Evolutionary conservation across 441 rosid species (phyloP).

Genomic region (Erodium trifolium): DNA sequence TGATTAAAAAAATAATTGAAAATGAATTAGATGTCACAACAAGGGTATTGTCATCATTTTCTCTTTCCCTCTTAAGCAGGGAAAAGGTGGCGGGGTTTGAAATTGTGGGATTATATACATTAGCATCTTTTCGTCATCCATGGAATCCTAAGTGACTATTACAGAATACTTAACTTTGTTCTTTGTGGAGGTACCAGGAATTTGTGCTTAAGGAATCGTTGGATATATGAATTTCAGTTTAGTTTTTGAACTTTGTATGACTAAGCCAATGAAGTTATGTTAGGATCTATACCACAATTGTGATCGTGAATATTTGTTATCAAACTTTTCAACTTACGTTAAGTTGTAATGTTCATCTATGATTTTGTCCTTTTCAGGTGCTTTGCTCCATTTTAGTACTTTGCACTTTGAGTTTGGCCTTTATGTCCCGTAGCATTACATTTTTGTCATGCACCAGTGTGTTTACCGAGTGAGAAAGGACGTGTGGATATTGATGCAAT

Average conservation of each 20-base stretch:
- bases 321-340: constrained; percentile 9
- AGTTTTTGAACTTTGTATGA: neutral
- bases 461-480: constrained; percentile 44
- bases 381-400: constrained; percentile 17
- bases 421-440: constrained; percentile 40
- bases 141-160: neutral
- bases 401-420: constrained; percentile 35
- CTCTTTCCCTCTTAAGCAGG: neutral
- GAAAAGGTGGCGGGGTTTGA: neutral
- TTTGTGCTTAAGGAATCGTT: neutral
- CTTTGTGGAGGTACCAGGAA: neutral
- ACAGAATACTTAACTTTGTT: neutral
- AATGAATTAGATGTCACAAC: neutral
- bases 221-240: constrained; percentile 2
- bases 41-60: neutral
- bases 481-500: constrained; percentile 51
- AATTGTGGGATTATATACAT: neutral
- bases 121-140: neutral
- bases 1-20: neutral
- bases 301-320: neutral
- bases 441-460: constrained; percentile 65
- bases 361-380: constrained; percentile 37
- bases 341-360: neutral
- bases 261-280: constrained; percentile 5
- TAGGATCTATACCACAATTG: too few species aligned